Base-by-base conservation (phyloP, 2,329 filamentous ascomycete genomes). In the Dothistroma septosporum region DNA sequence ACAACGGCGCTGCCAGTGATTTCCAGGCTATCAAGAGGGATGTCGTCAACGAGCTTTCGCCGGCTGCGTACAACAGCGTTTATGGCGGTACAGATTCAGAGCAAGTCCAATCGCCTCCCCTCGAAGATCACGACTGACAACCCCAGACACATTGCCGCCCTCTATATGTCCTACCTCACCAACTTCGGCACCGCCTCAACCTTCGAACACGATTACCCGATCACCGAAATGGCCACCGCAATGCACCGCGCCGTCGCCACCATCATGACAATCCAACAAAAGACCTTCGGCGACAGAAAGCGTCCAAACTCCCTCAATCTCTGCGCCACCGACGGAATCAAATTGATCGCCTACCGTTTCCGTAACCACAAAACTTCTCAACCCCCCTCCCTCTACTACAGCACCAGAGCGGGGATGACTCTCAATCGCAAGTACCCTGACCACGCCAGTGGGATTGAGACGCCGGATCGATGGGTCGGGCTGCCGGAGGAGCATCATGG, bases 71-170 rank as follows among this genome's bases (percentile, higher is more conserved):
- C 65, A 76, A 74, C 55, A 77, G 79, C 57, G 75, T 84, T 21
- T 69, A 76, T 19, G 82, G 82, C 0, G 77, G 76, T 16, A 84
- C 82, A 0, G 82, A 84, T 66, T 81, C 79, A 1, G 82, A 84
- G 67, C 65, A 50, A 32, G 63, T 53, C 8, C 16, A 8, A 9
- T 16, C 22, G 24, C 12, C 8, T 24, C 8, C n/a, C 76, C 79
- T 31, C 5, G 5, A 9, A 49, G 31, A 52, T 12, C 31, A 8
- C 24, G 1, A 4, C 24, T 32, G n/a, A 53, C 44, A 35, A 22
- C 5, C 21, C 35, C 55, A 64, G 66, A 64, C 68, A 72, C 60
- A 73, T 82, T 2, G 81, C 80, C 16, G 82, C 79, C 0, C 72
- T 82, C 44, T 81, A 79, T 67, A 77, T 81, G 67, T 79, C 77